These are phyloP conservation scores for Candida maesae DNA, from an alignment of 805 yeast genomes.

Conservation along the genomic window DNA sequence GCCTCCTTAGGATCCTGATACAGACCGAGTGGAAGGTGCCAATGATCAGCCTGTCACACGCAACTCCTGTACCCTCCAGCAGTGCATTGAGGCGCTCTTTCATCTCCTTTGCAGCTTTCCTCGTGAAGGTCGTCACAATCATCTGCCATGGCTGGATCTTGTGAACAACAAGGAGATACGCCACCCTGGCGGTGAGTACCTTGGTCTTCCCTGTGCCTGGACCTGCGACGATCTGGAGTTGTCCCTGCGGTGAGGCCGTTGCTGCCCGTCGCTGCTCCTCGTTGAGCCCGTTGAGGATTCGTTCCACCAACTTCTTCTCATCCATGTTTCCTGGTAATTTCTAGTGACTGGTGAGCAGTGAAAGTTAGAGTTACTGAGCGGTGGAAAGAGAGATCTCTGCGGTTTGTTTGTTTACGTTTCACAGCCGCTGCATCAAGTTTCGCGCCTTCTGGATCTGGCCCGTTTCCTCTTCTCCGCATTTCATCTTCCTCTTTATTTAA, in stretches of 20 bases:
- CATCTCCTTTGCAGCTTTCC: slow-evolving; percentile 89
- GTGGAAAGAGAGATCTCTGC: too few relatives aligned
- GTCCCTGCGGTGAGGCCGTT: slow-evolving; percentile 35
- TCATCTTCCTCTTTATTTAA: too few relatives aligned
- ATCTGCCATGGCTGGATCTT: slow-evolving; percentile 56
- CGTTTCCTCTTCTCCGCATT: too few relatives aligned
- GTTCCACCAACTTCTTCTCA: background rate
- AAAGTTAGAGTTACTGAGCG: background rate
- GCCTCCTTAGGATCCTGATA: slow-evolving; percentile 48
- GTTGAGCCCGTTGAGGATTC: slow-evolving; percentile 30
- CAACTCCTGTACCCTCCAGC: slow-evolving; percentile 31
- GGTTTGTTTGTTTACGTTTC: slow-evolving; percentile 3
- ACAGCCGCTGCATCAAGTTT: background rate
- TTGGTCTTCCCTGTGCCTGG: slow-evolving; percentile 75
- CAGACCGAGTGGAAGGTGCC: slow-evolving; percentile 94
- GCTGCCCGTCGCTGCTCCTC: slow-evolving; percentile 43
- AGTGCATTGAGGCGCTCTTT: slow-evolving; percentile 47
- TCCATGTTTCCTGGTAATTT: background rate
- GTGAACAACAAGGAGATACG: slow-evolving; percentile 52
- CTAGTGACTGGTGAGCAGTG: background rate
- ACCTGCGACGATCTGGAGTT: slow-evolving; percentile 55
- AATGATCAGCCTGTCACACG: slow-evolving; percentile 48
- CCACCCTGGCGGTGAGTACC: slow-evolving; percentile 76
- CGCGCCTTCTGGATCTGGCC: too few relatives aligned
- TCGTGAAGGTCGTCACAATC: slow-evolving; percentile 89